These are phyloP conservation scores for Trichoderma asperellum DNA, from an alignment of 2,329 filamentous ascomycete species.

Conservation along the genomic window DNA sequence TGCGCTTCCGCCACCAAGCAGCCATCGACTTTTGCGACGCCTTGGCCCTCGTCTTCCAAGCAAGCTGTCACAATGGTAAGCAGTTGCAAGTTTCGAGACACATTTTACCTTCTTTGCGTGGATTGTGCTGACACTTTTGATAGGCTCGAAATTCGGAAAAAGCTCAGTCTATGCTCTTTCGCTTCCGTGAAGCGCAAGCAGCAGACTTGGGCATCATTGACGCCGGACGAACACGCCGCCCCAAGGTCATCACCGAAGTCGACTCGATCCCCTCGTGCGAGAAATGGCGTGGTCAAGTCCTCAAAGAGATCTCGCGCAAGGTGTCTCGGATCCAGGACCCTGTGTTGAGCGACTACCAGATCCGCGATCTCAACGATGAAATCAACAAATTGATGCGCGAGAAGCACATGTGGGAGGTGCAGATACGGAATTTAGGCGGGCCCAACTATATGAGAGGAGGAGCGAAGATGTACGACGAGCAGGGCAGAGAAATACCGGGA, in stretches of 20 bases:
- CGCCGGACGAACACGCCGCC: conserved; percentile 83
- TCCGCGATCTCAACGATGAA: conserved; percentile 97
- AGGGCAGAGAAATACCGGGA: conserved; percentile 69
- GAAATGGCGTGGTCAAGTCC: conserved; percentile 96
- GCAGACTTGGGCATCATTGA: conserved; percentile 96
- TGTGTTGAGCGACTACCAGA: conserved; percentile 92
- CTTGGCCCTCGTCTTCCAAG: not conserved
- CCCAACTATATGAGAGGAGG: conserved; percentile 91
- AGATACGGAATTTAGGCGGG: conserved; percentile 93
- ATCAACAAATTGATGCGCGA: conserved; percentile 99
- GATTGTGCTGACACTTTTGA: conserved; percentile 26
- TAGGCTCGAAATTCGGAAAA: conserved; percentile 97
- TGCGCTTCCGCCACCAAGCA: conserved; percentile 8
- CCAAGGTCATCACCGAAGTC: conserved; percentile 87
- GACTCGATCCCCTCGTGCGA: conserved; percentile 85
- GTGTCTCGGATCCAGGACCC: conserved; percentile 93
- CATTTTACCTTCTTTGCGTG: not conserved
- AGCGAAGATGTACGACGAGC: conserved; percentile 72
- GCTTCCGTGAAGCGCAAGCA: conserved; percentile 96
- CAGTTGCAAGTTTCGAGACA: not conserved
- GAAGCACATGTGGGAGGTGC: conserved; percentile 98
- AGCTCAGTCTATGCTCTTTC: conserved; percentile 99
- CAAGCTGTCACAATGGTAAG: conserved; percentile 37
- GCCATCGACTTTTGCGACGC: not conserved
- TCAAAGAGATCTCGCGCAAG: conserved; percentile 96